Evolutionary conservation across 208 protist species (phyloP), one percentile per base, ranked within the genome.

Genomic region (Acanthamoeba lenticulata): DNA sequence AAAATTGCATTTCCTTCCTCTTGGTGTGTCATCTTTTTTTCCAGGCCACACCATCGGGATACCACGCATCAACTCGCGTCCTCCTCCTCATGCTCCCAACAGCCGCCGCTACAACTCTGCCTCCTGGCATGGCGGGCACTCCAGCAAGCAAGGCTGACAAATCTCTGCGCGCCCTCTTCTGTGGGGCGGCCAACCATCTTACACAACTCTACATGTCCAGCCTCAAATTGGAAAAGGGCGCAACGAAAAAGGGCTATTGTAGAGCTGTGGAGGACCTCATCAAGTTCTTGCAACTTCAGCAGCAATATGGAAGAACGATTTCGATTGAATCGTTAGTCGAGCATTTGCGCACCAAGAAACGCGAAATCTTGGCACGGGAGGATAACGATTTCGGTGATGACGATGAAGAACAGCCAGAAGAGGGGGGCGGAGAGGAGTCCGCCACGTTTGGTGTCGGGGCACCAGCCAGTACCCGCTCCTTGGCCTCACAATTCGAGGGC

Each of bases 181-280:
- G 90, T 45, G 90, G 90, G 29, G 90, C 90, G 1, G 90, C 90
- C 15, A 93, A 93, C 42, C 90, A 93, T 60, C 69, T 93, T 29
- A 93, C 90, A 6, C 90, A 93, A n/a, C 90, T 93, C 45, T 93
- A 93, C 90, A 93, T 93, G 65, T 67, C 67, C 29, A 93, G 90
- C 45, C 69, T 93, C 29, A 74, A 81, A 32, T n/a, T 83, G 27
- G 90, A 93, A 34, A 93, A 81, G n/a, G 29, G 40, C 36, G 90
- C 90, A 2, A 57, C 38, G 32, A 93, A 93, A 34, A 93, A 93
- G 62, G 89, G 89, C 57, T 93, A 93, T 29, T 72, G 60, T 60
- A 11, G 47, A 34, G 89, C 89, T 9, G 47, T 93, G 2, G 89
- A 93, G 36, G 89, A 93, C 34, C 27, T 93, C 24, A 34, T 93